Percentiles rank a stretch among this genome's conserved stretches.
Conservation (phyloP, 2,329 filamentous ascomycete genomes). For the Pleomassaria siparia region DNA sequence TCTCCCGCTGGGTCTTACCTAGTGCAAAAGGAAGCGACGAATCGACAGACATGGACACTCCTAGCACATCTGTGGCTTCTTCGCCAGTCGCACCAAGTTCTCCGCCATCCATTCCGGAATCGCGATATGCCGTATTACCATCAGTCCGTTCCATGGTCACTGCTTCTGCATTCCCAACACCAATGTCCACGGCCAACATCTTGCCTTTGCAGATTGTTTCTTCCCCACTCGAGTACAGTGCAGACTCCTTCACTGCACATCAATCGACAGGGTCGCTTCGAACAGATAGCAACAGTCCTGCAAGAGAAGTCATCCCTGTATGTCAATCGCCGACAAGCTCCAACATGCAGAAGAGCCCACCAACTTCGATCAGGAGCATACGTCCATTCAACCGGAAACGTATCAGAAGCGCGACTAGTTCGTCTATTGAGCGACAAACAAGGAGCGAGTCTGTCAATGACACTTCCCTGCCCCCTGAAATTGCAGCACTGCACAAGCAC, state of each 20-base stretch:
- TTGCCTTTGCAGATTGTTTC: background rate
- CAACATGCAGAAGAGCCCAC: background rate
- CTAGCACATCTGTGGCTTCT: conserved; percentile 1
- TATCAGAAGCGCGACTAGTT: background rate
- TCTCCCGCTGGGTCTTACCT: conserved; percentile 23
- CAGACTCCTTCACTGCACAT: background rate
- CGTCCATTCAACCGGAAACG: background rate
- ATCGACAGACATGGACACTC: conserved; percentile 6
- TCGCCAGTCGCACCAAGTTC: conserved; percentile 3
- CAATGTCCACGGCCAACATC: background rate
- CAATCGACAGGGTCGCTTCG: background rate
- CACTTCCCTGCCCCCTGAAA: too few relatives aligned
- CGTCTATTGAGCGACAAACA: background rate
- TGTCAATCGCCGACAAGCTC: background rate
- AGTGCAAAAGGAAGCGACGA: conserved; percentile 10
- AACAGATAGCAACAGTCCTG: background rate
- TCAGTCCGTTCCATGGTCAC: background rate
- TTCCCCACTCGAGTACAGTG: background rate
- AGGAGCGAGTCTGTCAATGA: background rate
- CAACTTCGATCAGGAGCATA: background rate
- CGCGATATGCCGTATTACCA: background rate
- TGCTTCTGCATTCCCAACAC: background rate
- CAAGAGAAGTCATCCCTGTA: background rate
- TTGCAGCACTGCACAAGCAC: too few relatives aligned
- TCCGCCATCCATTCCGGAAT: conserved; percentile 1